Evolutionary conservation across 352 stramenopile genomes (phyloP).

Genomic region (Phytopythium boreale): DNA sequence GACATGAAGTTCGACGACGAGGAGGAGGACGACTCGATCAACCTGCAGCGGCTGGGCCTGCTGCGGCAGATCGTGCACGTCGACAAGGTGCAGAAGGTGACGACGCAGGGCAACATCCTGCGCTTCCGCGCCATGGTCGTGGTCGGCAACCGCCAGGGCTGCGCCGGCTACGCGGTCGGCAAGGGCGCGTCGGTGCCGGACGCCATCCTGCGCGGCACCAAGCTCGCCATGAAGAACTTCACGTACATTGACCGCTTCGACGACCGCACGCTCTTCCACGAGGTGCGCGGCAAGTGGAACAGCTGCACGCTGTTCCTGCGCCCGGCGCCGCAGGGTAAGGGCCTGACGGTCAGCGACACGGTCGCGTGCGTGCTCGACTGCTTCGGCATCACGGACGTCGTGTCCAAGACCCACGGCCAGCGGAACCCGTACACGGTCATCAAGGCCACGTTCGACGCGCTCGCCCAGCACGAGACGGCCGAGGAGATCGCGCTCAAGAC

Average conservation of each 20-base stretch:
- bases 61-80: slow-evolving; percentile 82
- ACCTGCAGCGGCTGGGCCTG: slow-evolving; percentile 64
- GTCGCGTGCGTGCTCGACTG: slow-evolving; percentile 80
- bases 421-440: slow-evolving; percentile 95
- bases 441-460: slow-evolving; percentile 93
- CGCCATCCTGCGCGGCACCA: slow-evolving; percentile 86
- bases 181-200: slow-evolving; percentile 88
- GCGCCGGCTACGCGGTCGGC: slow-evolving; percentile 91
- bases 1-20: slow-evolving; percentile 70
- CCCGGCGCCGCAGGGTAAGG: slow-evolving; percentile 67
- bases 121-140: slow-evolving; percentile 92
- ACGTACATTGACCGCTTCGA: slow-evolving; percentile 95
- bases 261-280: slow-evolving; percentile 87
- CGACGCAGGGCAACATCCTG: slow-evolving; percentile 90
- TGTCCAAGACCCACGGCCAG: slow-evolving; percentile 92
- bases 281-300: slow-evolving; percentile 95
- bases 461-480: slow-evolving; percentile 92
- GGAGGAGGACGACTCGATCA: slow-evolving; percentile 56
- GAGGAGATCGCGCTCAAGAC: slow-evolving; percentile 94
- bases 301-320: slow-evolving; percentile 91
- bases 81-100: slow-evolving; percentile 87
- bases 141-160: slow-evolving; percentile 92
- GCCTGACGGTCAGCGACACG: slow-evolving; percentile 75
- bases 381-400: slow-evolving; percentile 93
- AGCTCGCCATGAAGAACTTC: slow-evolving; percentile 92